Conservation (phyloP, 495 filamentous ascomycete genomes). For the Aspergillus coremiiformis region DNA sequence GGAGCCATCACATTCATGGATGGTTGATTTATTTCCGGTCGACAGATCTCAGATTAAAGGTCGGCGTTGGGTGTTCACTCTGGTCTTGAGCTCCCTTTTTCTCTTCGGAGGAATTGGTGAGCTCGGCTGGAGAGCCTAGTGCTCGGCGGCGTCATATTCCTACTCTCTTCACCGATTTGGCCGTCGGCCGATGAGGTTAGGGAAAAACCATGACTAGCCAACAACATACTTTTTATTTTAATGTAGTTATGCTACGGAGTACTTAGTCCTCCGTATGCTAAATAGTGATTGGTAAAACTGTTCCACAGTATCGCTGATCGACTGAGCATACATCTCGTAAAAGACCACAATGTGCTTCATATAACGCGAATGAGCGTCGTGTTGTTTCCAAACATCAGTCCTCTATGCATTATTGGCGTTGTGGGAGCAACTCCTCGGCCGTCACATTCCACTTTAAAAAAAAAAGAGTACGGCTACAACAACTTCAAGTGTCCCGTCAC, state of each 20-base stretch:
- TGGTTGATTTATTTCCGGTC: constrained; percentile 82
- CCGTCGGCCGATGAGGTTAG: constrained; percentile 75
- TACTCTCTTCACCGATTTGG: constrained; percentile 66
- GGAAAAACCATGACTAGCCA: constrained; percentile 76
- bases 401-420: background rate
- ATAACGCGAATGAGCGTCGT: too few species aligned
- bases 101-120: constrained; percentile 39
- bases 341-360: too few species aligned
- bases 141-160: constrained; percentile 78
- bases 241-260: background rate
- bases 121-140: constrained; percentile 54
- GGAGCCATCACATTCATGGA: constrained; percentile 62
- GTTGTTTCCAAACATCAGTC: too few species aligned
- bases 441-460: background rate
- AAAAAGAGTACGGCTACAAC: constrained; percentile 47
- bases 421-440: background rate
- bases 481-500: constrained; percentile 88
- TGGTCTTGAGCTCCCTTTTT: constrained; percentile 63
- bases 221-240: constrained; percentile 43
- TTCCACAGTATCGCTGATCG: background rate
- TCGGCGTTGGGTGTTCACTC: constrained; percentile 31
- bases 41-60: constrained; percentile 83
- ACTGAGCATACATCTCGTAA: background rate
- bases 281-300: background rate
- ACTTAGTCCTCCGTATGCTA: background rate